Conservation (phyloP, 441 rosid genomes). For the Erodium moschatum region DNA sequence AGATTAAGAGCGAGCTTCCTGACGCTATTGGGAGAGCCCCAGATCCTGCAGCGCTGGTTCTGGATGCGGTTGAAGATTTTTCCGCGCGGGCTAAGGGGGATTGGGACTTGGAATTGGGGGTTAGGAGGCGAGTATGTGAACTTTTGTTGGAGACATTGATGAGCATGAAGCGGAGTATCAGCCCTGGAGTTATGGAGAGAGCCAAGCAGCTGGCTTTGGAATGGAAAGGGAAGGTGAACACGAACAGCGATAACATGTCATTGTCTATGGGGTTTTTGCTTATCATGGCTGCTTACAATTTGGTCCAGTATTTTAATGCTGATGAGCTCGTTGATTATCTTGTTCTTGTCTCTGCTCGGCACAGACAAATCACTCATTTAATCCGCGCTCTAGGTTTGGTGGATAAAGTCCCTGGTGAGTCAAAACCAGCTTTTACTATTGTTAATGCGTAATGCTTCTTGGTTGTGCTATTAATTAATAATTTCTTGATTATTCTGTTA, state of each 20-base stretch:
- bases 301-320: conserved; percentile 35
- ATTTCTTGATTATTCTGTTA: background rate
- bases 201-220: conserved; percentile 51
- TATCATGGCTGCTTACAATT: conserved; percentile 45
- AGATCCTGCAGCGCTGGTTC: conserved; percentile 42
- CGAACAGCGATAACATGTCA: conserved; percentile 26
- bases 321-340: conserved; percentile 41
- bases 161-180: conserved; percentile 29
- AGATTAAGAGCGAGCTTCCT: conserved; percentile 36
- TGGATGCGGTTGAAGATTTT: conserved; percentile 62
- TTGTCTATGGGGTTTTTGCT: conserved; percentile 50
- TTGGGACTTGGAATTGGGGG: conserved; percentile 22
- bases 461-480: no score
- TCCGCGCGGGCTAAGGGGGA: conserved; percentile 21
- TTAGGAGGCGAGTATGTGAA: conserved; percentile 39
- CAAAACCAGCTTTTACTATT: conserved; percentile 13
- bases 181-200: conserved; percentile 38
- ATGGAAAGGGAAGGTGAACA: conserved; percentile 40
- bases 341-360: conserved; percentile 29
- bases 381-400: conserved; percentile 42
- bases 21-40: conserved; percentile 30
- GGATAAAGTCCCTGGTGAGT: conserved; percentile 34
- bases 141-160: conserved; percentile 45
- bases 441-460: background rate
- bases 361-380: conserved; percentile 31